Evolutionary conservation across 2,329 filamentous ascomycete genomes (phyloP).

Genomic region (Meredithiella fracta): DNA sequence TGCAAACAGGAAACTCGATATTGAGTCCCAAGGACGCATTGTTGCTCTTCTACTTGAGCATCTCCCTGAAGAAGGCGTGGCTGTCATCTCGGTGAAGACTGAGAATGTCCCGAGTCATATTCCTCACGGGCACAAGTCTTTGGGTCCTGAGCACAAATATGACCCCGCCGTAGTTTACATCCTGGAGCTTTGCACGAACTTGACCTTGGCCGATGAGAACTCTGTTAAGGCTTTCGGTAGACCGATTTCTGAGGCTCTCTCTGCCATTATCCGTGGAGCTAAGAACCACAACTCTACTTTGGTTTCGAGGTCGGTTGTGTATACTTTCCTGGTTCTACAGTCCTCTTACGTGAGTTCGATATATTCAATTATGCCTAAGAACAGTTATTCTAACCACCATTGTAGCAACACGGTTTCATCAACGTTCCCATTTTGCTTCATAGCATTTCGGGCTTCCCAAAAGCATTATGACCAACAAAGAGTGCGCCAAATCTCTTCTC

Average conservation of each 20-base stretch:
- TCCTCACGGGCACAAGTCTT: conserved; percentile 40
- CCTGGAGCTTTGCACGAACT: conserved; percentile 73
- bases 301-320: conserved; percentile 70
- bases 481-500: conserved; percentile 51
- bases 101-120: conserved; percentile 52
- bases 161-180: conserved; percentile 78
- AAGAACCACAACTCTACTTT: conserved; percentile 66
- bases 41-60: conserved; percentile 62
- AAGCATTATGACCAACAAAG: conserved; percentile 39
- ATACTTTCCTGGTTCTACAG: conserved; percentile 65
- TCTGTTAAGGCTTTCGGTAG: conserved; percentile 61
- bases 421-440: conserved; percentile 85
- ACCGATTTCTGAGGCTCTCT: conserved; percentile 62
- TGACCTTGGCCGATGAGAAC: conserved; percentile 59
- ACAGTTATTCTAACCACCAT: conserved; percentile 17
- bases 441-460: conserved; percentile 72
- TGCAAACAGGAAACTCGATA: conserved; percentile 38
- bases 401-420: conserved; percentile 75
- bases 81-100: conserved; percentile 79
- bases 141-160: conserved; percentile 46
- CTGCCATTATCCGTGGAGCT: conserved; percentile 65
- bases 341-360: conserved; percentile 60
- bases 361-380: background rate
- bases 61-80: conserved; percentile 66
- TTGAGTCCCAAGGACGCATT: conserved; percentile 30